Evolutionary conservation across 129 eudicot species (phyloP).

Genomic region (Sambucus nigra): DNA sequence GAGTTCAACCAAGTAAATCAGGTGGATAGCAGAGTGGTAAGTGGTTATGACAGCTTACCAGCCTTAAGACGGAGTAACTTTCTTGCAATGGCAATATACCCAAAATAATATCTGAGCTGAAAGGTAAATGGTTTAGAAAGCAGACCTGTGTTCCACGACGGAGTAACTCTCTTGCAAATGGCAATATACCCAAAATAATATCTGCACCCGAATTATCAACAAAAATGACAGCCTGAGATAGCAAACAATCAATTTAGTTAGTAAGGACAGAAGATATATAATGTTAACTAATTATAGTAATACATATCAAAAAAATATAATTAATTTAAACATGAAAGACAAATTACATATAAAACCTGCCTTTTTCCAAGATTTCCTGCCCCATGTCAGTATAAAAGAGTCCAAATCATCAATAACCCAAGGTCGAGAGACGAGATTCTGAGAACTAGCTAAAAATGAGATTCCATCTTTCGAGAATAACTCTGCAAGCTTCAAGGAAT

Average conservation of each 20-base stretch:
- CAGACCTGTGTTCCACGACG: slow-evolving; percentile 80
- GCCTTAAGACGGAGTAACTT: background rate
- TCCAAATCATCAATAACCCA: slow-evolving; percentile 99
- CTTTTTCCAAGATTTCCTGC: slow-evolving; percentile 76
- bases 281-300: background rate
- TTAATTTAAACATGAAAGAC: background rate
- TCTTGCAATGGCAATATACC: background rate
- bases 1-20: too few relatives aligned
- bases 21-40: too few relatives aligned
- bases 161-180: slow-evolving; percentile 92
- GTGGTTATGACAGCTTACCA: too few relatives aligned
- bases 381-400: slow-evolving; percentile 64
- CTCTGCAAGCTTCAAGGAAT: slow-evolving; percentile 91
- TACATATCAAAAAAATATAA: too few relatives aligned
- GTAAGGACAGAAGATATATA: background rate
- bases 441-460: slow-evolving; percentile 93
- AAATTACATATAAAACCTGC: slow-evolving; percentile 24
- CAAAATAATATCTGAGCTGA: background rate
- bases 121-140: slow-evolving; percentile 3
- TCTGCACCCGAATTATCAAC: slow-evolving; percentile 99
- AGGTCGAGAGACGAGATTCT: slow-evolving; percentile 87
- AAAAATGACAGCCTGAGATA: slow-evolving; percentile 77
- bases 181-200: slow-evolving; percentile 85
- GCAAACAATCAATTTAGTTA: slow-evolving; percentile 5
- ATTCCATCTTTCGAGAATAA: slow-evolving; percentile 95